These are phyloP conservation scores for Leccinum boreale DNA, from an alignment of 768 basidiomycete species.

Conservation along the genomic window DNA sequence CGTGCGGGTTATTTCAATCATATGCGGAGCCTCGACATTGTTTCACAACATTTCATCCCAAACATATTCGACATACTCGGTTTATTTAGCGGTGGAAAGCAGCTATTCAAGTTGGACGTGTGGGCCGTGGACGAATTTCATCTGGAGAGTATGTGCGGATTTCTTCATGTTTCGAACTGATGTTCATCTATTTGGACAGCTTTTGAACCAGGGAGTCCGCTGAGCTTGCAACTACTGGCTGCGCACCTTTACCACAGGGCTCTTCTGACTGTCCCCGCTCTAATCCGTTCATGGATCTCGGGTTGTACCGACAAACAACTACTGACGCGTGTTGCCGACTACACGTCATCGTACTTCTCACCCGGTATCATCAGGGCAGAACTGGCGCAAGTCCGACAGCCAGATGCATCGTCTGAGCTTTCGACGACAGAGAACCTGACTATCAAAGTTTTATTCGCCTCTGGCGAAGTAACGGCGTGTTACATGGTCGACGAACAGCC, in stretches of 20 bases:
- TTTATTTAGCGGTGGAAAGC: conserved; percentile 61
- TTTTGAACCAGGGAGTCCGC: conserved; percentile 49
- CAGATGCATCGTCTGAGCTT: conserved; percentile 51
- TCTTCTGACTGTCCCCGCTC: conserved; percentile 76
- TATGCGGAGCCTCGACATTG: conserved; percentile 64
- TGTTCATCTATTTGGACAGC: conserved; percentile 35
- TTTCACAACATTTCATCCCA: conserved; percentile 66
- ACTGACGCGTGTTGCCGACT: conserved; percentile 67
- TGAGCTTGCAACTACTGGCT: conserved; percentile 63
- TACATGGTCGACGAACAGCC: conserved; percentile 93
- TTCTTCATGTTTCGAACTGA: neutral
- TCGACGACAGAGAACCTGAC: conserved; percentile 69
- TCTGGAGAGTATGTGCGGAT: conserved; percentile 55
- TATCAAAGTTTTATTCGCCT: conserved; percentile 68
- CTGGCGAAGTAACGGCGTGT: conserved; percentile 78
- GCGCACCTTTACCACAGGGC: conserved; percentile 90
- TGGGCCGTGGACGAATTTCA: conserved; percentile 87
- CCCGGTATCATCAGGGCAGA: conserved; percentile 84
- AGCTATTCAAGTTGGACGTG: conserved; percentile 73
- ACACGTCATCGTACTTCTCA: conserved; percentile 84
- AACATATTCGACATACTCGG: conserved; percentile 63
- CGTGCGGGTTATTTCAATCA: conserved; percentile 85
- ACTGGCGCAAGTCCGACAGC: conserved; percentile 65
- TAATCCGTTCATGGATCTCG: conserved; percentile 82
- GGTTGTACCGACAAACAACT: conserved; percentile 90